A percentile compares a stretch with the other conserved stretches of the same genome.
These are phyloP conservation scores for Kalaharituber pfeilii DNA, from an alignment of 2,329 filamentous ascomycete genomes.

Conservation along the genomic window DNA sequence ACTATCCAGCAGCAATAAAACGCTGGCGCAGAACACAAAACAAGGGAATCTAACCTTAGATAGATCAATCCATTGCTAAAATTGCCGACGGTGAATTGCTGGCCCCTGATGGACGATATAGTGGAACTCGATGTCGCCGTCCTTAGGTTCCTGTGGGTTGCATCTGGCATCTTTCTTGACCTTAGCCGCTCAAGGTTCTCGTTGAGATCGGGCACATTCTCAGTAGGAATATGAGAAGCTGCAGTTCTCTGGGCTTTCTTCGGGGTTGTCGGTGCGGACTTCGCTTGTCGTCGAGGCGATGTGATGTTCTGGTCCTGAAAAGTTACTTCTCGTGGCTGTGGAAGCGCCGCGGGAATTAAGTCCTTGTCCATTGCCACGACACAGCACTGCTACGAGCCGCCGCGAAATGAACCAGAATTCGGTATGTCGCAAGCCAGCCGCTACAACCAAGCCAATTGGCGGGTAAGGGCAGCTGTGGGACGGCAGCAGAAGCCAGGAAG, in stretches of 20 bases:
- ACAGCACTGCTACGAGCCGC: neutral
- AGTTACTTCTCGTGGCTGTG: neutral
- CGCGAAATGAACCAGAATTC: neutral
- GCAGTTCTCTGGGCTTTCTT: neutral
- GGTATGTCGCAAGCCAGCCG: neutral
- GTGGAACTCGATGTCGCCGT: constrained; percentile 2
- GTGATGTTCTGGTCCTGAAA: neutral
- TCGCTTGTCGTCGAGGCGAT: neutral
- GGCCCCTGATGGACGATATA: constrained; percentile 29
- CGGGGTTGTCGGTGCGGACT: neutral
- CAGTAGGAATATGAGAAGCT: neutral
- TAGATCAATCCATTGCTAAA: constrained; percentile 74
- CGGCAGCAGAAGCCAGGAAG: too few relatives aligned
- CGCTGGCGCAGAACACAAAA: constrained; percentile 22
- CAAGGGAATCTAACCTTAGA: constrained; percentile 41
- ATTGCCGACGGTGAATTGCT: constrained; percentile 63
- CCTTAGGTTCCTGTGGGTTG: neutral
- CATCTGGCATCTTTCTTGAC: neutral
- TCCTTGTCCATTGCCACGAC: neutral
- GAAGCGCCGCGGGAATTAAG: neutral
- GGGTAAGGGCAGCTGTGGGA: neutral
- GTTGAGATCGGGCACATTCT: neutral
- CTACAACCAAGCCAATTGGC: neutral
- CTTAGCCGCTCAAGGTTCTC: neutral
- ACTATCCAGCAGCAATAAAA: too few relatives aligned